Percentiles rank a stretch among this genome's conserved stretches.
Evolutionary conservation across 2,329 filamentous ascomycete genomes (phyloP).

Genomic region (Calonectria ilicicola): DNA sequence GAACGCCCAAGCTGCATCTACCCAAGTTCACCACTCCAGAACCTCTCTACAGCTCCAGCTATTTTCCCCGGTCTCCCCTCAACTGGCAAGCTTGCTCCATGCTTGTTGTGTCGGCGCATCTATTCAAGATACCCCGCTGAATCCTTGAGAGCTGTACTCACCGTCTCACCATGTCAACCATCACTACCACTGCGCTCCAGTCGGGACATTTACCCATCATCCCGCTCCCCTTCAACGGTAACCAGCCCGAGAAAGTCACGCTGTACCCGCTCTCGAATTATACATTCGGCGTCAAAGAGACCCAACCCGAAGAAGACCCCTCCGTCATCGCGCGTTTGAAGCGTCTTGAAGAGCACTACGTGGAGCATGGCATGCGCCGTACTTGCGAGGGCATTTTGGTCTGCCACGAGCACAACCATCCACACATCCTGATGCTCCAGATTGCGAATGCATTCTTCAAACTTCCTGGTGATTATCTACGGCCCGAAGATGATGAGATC

Average conservation of each 20-base stretch:
- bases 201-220: conserved; percentile 83
- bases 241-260: conserved; percentile 90
- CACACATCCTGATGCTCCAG: conserved; percentile 98
- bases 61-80: not conserved
- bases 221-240: conserved; percentile 86
- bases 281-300: conserved; percentile 98
- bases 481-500: conserved; percentile 89
- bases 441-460: conserved; percentile 99
- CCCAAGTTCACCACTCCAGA: not conserved
- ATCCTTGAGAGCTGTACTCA: not conserved
- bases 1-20: conserved; percentile 7
- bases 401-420: conserved; percentile 99
- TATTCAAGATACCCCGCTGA: not conserved
- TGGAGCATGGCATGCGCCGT: conserved; percentile 91
- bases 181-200: conserved; percentile 80
- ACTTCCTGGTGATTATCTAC: conserved; percentile 94
- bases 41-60: not conserved
- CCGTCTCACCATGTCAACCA: conserved; percentile 77
- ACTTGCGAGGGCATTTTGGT: conserved; percentile 98
- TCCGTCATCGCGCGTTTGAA: conserved; percentile 93
- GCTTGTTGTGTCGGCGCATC: not conserved
- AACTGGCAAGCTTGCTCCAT: not conserved
- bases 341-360: conserved; percentile 95
- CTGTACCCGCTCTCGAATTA: conserved; percentile 98
- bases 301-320: conserved; percentile 96